phyloP scores from a whole-genome alignment of 345 rosid genomes.

The Clarkia xantiana region DNA sequence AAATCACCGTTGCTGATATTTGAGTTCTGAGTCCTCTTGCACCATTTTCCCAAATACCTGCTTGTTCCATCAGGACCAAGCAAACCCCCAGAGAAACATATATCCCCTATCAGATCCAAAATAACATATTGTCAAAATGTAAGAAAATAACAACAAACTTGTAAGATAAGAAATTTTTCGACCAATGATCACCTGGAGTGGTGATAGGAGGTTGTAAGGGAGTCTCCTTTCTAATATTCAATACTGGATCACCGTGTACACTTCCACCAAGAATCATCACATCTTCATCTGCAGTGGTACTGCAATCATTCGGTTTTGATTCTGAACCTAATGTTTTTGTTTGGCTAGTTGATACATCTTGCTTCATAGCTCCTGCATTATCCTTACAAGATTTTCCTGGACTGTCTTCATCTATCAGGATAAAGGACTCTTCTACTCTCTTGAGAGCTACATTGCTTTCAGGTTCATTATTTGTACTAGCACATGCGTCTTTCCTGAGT shows the following conservation, averaged over 20 bases:
- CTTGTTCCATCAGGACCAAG: constrained; percentile 64
- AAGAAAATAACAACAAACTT: constrained; percentile 1
- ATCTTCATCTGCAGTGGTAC: constrained; percentile 20
- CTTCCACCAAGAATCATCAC: constrained; percentile 13
- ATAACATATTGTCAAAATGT: neutral
- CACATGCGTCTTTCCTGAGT: constrained; percentile 6
- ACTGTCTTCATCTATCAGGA: constrained; percentile 9
- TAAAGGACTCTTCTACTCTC: constrained; percentile 6
- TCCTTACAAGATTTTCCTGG: constrained; percentile 9
- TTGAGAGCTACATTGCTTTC: neutral
- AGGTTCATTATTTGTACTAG: constrained; percentile 7
- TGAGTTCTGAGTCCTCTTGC: constrained; percentile 46
- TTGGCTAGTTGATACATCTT: neutral
- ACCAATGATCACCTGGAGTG: constrained; percentile 30
- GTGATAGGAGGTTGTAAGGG: constrained; percentile 15
- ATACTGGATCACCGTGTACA: constrained; percentile 12
- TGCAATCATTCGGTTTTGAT: constrained; percentile 10
- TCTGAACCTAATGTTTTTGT: constrained; percentile 9
- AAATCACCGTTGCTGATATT: constrained; percentile 33
- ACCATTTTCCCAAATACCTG: constrained; percentile 72
- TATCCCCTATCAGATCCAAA: constrained; percentile 28
- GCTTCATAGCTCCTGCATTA: constrained; percentile 9
- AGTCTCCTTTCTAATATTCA: constrained; percentile 44
- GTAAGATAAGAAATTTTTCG: constrained; percentile 1
- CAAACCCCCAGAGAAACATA: constrained; percentile 56